Conservation (phyloP, 768 basidiomycete species). For the Trichaptum fuscoviolaceum region DNA sequence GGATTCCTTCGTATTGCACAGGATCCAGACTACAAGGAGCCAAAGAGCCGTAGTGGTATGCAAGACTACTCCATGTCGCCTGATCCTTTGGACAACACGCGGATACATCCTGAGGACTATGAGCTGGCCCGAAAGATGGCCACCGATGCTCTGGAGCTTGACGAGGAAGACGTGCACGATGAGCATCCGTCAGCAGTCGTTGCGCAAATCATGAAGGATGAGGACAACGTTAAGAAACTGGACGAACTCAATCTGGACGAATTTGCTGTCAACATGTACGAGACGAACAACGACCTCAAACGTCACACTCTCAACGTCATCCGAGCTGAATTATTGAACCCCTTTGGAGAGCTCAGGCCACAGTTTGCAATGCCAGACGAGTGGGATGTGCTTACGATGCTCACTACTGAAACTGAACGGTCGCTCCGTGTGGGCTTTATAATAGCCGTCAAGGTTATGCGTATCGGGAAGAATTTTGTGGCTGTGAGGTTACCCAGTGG, state of each 20-base stretch:
- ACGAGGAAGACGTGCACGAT: slow-evolving; percentile 93
- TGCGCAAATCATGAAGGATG: slow-evolving; percentile 77
- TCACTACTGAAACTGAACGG: slow-evolving; percentile 82
- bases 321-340: slow-evolving; percentile 74
- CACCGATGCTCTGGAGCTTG: slow-evolving; percentile 92
- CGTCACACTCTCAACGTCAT: slow-evolving; percentile 87
- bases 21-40: slow-evolving; percentile 54
- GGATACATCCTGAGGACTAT: slow-evolving; percentile 97
- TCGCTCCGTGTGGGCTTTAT: slow-evolving; percentile 78
- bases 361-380: slow-evolving; percentile 57
- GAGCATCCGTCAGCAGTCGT: slow-evolving; percentile 91
- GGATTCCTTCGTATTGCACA: slow-evolving; percentile 84
- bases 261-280: slow-evolving; percentile 88
- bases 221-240: slow-evolving; percentile 72
- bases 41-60: slow-evolving; percentile 56
- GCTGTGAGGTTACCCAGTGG: slow-evolving; percentile 87
- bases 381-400: slow-evolving; percentile 90
- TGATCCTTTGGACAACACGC: slow-evolving; percentile 91
- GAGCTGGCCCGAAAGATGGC: slow-evolving; percentile 98
- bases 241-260: slow-evolving; percentile 92
- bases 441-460: slow-evolving; percentile 66
- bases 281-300: slow-evolving; percentile 79
- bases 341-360: slow-evolving; percentile 71
- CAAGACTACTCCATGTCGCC: slow-evolving; percentile 64
- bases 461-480: slow-evolving; percentile 46